Conservation (phyloP, 371 early-diverging fungal genomes). For the Mortierella sp. region DNA sequence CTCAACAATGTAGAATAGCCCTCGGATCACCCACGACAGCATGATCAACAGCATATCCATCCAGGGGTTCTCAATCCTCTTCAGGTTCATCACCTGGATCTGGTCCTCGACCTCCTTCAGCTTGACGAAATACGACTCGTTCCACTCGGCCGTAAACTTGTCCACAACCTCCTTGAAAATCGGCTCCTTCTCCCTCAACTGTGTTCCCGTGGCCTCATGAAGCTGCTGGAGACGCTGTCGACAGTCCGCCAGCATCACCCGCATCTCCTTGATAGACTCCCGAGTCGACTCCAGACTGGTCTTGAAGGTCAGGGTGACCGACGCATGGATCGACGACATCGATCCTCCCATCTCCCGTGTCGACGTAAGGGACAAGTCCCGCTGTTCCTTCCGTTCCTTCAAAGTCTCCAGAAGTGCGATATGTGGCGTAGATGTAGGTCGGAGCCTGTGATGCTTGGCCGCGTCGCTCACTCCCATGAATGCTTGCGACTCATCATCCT, state of each 20-base stretch:
- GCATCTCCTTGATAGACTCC: slow-evolving; percentile 44
- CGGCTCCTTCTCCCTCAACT: slow-evolving; percentile 40
- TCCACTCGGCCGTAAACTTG: slow-evolving; percentile 54
- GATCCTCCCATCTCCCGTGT: slow-evolving; percentile 32
- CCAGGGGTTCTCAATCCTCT: slow-evolving; percentile 58
- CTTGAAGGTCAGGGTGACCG: slow-evolving; percentile 32
- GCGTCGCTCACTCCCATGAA: slow-evolving; percentile 3
- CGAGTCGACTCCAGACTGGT: slow-evolving; percentile 35
- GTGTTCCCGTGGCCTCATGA: slow-evolving; percentile 34
- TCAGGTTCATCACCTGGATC: slow-evolving; percentile 54
- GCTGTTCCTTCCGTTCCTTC: slow-evolving; percentile 24
- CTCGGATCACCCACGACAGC: slow-evolving; percentile 56
- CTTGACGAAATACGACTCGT: slow-evolving; percentile 54
- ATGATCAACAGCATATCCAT: slow-evolving; percentile 57
- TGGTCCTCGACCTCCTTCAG: slow-evolving; percentile 57
- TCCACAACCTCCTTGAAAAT: slow-evolving; percentile 50
- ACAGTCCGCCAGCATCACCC: slow-evolving; percentile 36
- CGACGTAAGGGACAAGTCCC: slow-evolving; percentile 28
- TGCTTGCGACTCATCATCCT: slow-evolving; percentile 8
- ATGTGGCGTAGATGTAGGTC: neutral
- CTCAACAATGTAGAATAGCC: slow-evolving; percentile 52
- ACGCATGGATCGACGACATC: slow-evolving; percentile 30
- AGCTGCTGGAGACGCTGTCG: slow-evolving; percentile 38
- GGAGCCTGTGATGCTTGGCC: neutral
- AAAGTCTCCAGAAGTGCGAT: slow-evolving; percentile 9